These are phyloP conservation scores for Homolaphlyctis polyrhiza DNA, from an alignment of 371 early-diverging fungal genomes.

Conservation along the genomic window DNA sequence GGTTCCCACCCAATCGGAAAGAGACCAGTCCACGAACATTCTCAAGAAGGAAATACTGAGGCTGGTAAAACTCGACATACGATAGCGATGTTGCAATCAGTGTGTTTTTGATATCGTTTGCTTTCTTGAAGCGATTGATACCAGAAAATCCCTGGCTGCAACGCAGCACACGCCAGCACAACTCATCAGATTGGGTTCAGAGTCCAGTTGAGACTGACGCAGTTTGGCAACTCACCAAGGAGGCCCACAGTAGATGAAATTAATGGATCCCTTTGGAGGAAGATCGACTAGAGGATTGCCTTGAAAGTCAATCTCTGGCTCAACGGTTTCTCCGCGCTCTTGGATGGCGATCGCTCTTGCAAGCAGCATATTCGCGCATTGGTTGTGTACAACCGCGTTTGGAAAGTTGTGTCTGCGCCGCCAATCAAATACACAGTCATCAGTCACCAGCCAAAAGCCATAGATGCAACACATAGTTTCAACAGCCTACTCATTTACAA, in stretches of 20 bases:
- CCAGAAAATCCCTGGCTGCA: slow-evolving; percentile 55
- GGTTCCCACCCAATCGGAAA: slow-evolving; percentile 47
- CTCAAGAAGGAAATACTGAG: slow-evolving; percentile 55
- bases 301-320: slow-evolving; percentile 28
- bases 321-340: slow-evolving; percentile 14
- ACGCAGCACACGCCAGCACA: not conserved
- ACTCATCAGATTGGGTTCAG: not conserved
- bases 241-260: slow-evolving; percentile 65
- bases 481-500: too few relatives aligned
- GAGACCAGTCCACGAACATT: slow-evolving; percentile 53
- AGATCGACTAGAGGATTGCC: slow-evolving; percentile 37
- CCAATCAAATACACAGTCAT: not conserved
- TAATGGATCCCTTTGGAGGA: slow-evolving; percentile 53
- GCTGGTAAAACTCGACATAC: slow-evolving; percentile 61
- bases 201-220: too few relatives aligned
- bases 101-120: slow-evolving; percentile 57
- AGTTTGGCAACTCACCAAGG: slow-evolving; percentile 34
- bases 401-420: slow-evolving; percentile 48
- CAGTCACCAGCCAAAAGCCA: not conserved
- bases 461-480: too few relatives aligned
- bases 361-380: slow-evolving; percentile 52
- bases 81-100: slow-evolving; percentile 51
- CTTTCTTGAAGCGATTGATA: slow-evolving; percentile 49
- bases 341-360: slow-evolving; percentile 45
- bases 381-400: slow-evolving; percentile 46